Evolutionary conservation across 2,329 filamentous ascomycete genomes (phyloP), one percentile per base, ranked within the genome.

Genomic region (Xylariaceae sp.): DNA sequence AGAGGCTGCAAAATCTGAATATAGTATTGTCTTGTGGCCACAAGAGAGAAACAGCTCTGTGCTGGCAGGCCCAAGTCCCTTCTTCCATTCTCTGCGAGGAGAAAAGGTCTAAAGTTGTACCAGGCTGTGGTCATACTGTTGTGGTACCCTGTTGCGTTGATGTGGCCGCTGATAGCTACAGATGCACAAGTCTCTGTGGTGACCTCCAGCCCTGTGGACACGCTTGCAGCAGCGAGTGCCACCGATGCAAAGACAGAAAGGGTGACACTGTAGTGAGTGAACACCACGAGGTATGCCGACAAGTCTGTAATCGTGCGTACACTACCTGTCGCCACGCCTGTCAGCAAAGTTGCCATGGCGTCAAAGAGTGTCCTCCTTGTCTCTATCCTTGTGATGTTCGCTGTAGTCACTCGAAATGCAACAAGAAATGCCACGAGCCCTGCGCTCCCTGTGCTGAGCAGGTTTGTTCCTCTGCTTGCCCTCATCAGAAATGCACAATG

Each of bases 401-500:
- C 3, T 86, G 82, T 60, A 66, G 59, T 17, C 81, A 82, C 60
- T 81, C 75, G 0, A 66, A 56, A 42, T 86, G 83, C 56, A 60
- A 55, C n/a, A 72, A 72, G 44, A 59, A 58, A 5, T 88, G 83
- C 56, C 61, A 67, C 20, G 75, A 86, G 54, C 74, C 80, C 2
- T 87, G 83, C 54, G 60, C 67, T 2, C 82, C 82, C 0, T 86
- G 83, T 53, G 74, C 75, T 0, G 75, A 80, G 49, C 62, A 64
- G 17, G 52, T 58, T 1, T 86, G 82, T 52, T 61, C 69, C 0
- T 83, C 76, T 23, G 55, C 55, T 3, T 86, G 82, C 49, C 68
- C 70, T 6, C 83, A 86, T 54, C 57, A 64, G 27, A 65, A 54
- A 33, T 53, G 50, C 25, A 47, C 47, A 8, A 53, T 53, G 50